Percentiles rank a stretch among this genome's conserved stretches.
Evolutionary conservation across 345 rosid genomes (phyloP).

Genomic region (Geranium brycei): DNA sequence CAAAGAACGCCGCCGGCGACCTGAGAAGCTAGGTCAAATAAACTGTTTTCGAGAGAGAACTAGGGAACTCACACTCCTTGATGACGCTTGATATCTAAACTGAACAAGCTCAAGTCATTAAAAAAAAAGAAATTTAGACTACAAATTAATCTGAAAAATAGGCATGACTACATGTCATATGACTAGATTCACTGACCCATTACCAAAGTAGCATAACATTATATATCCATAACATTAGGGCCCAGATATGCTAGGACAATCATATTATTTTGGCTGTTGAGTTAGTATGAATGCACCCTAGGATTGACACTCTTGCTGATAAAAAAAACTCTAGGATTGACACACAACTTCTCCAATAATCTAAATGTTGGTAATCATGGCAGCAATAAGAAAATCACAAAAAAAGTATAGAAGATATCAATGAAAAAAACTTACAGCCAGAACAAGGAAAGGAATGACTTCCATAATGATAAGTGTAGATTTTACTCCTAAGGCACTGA

Average conservation of each 20-base stretch:
- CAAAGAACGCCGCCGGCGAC: no score
- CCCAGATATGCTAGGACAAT: background rate
- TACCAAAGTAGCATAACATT: background rate
- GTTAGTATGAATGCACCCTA: background rate
- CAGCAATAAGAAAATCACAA: background rate
- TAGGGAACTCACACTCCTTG: no score
- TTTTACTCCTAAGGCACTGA: slow-evolving; percentile 88
- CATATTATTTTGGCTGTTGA: background rate
- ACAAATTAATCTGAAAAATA: no score
- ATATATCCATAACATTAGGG: background rate
- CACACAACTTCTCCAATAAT: background rate
- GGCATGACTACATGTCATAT: background rate
- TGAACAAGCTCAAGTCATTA: no score
- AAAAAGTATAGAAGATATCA: slow-evolving; percentile 3
- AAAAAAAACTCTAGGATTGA: background rate
- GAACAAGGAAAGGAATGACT: slow-evolving; percentile 95
- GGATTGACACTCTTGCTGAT: background rate
- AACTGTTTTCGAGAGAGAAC: no score
- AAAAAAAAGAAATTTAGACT: no score
- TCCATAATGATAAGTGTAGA: slow-evolving; percentile 94
- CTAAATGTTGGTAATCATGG: background rate
- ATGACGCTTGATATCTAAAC: no score
- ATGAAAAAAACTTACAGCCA: slow-evolving; percentile 62
- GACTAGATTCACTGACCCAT: background rate
- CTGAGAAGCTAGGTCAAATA: no score